Conservation (phyloP, 2,329 filamentous ascomycete species). For the Penicillium oxalicum region DNA sequence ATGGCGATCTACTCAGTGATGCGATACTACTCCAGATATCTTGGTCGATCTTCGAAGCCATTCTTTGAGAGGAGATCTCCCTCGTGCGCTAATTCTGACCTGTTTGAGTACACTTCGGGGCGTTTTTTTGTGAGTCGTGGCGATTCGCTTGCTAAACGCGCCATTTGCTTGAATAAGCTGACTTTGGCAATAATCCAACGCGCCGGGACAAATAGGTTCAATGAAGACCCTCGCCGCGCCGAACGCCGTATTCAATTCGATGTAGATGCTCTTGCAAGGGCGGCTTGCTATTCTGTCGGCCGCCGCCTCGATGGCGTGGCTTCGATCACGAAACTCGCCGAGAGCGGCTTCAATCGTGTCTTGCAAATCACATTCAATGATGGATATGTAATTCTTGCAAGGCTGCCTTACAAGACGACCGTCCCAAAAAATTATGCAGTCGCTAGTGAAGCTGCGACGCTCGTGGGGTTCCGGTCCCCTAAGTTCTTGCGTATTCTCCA, state of each 20-base stretch:
- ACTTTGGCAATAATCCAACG: not conserved
- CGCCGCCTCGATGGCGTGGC: not conserved
- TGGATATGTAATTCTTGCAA: slow-evolving; percentile 16
- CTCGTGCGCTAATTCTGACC: not conserved
- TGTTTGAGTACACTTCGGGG: slow-evolving; percentile 11
- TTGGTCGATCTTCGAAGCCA: not conserved
- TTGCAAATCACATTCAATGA: slow-evolving; percentile 19
- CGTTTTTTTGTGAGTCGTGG: slow-evolving; percentile 12
- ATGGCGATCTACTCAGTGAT: not conserved
- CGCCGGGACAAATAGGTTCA: not conserved
- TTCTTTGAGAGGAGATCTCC: not conserved
- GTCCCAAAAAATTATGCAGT: slow-evolving; percentile 17
- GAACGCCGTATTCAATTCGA: slow-evolving; percentile 15
- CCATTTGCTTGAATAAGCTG: not conserved
- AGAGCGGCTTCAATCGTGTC: slow-evolving; percentile 21
- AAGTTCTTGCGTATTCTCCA: slow-evolving; percentile 20
- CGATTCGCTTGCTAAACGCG: not conserved
- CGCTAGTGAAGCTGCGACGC: slow-evolving; percentile 22
- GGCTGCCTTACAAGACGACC: slow-evolving; percentile 19
- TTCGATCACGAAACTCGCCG: slow-evolving; percentile 10
- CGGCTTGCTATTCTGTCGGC: not conserved
- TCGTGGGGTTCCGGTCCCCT: slow-evolving; percentile 15
- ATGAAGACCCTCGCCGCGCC: slow-evolving; percentile 9
- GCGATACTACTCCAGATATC: not conserved
- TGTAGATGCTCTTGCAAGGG: slow-evolving; percentile 7